Evolutionary conservation across 225 moss, liverwort and hornwort genomes (phyloP).

Genomic region (Physcomitrellopsis africana): DNA sequence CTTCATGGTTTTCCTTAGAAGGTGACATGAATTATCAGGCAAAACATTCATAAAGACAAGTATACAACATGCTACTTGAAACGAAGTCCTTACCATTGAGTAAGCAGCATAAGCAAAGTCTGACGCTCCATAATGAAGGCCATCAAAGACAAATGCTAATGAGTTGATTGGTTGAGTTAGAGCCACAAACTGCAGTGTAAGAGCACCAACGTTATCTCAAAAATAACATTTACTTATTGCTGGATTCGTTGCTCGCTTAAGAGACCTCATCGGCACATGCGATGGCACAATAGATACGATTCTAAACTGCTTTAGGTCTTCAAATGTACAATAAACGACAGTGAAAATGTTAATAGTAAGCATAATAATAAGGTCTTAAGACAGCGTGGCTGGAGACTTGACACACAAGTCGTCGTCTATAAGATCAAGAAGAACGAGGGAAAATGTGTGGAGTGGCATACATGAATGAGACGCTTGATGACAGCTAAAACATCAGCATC

Average conservation of each 20-base stretch:
- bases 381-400: neutral
- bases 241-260: neutral
- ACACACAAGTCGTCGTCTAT: neutral
- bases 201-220: neutral
- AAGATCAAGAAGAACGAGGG: neutral
- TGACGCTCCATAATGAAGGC: conserved; percentile 77
- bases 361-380: neutral
- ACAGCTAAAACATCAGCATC: conserved; percentile 58
- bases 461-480: conserved; percentile 66
- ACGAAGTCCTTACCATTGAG: conserved; percentile 50
- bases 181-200: conserved; percentile 60
- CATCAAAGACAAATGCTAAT: conserved; percentile 82
- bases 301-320: neutral
- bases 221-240: neutral
- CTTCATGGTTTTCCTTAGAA: no score
- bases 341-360: neutral
- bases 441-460: conserved; percentile 19
- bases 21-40: no score
- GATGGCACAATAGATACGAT: neutral
- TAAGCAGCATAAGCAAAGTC: conserved; percentile 75
- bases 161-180: conserved; percentile 80
- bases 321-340: neutral
- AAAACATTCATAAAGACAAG: no score
- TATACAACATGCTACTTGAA: no score
- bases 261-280: neutral